A percentile compares a stretch with the other conserved stretches of the same genome.
Evolutionary conservation across 208 protist genomes (phyloP).

Genomic region (Spongospora subterranea): DNA sequence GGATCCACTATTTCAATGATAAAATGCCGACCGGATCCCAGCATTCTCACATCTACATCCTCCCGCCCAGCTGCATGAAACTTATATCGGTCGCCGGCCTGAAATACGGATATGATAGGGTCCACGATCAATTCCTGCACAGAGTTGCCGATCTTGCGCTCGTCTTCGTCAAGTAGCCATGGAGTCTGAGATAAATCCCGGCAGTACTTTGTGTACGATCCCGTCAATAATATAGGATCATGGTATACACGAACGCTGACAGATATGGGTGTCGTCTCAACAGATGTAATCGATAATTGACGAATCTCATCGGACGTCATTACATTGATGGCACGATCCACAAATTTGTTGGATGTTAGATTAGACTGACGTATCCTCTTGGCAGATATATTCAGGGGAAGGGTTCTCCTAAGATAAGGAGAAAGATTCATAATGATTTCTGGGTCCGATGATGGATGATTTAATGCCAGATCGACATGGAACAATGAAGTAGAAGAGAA

Average conservation of each 20-base stretch:
- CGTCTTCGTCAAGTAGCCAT: conserved; percentile 1
- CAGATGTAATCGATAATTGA: neutral
- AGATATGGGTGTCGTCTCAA: neutral
- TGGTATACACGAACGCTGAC: neutral
- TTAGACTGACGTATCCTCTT: neutral
- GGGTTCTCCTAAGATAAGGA: neutral
- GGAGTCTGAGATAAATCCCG: conserved; percentile 5
- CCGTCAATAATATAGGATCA: neutral
- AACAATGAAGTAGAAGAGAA: neutral
- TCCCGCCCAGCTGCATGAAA: conserved; percentile 70
- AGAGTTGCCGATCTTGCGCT: neutral
- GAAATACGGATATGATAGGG: neutral
- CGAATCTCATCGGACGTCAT: neutral
- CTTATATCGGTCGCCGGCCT: neutral
- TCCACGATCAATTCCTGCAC: conserved; percentile 34
- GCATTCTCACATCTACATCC: conserved; percentile 76
- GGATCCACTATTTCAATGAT: conserved; percentile 59
- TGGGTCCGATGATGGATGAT: neutral
- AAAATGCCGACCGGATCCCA: conserved; percentile 73
- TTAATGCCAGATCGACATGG: neutral
- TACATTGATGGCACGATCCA: neutral
- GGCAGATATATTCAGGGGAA: neutral
- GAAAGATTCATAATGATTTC: neutral
- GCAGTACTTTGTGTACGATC: conserved; percentile 45
- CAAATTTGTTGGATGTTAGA: neutral